phyloP scores from a whole-genome alignment of 805 yeast species.

The Helenozyma rhizophorensis region DNA sequence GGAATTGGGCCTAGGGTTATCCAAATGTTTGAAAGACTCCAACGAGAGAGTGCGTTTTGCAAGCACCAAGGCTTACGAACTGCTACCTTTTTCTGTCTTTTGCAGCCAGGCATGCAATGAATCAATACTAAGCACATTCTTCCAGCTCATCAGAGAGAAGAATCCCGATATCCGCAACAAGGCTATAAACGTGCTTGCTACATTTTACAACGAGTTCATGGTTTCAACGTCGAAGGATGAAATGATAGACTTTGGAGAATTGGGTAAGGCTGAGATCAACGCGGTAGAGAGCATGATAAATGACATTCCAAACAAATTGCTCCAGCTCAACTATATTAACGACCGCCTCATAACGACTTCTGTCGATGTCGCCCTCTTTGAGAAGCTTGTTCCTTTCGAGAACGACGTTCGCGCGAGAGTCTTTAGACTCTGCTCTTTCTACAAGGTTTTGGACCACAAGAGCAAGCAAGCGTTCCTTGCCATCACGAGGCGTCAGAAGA shows the following conservation, averaged over 20 bases:
- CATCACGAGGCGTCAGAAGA: constrained; percentile 63
- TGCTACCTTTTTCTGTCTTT: constrained; percentile 44
- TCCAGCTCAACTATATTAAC: constrained; percentile 70
- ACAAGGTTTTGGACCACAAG: constrained; percentile 48
- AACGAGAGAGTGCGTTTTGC: constrained; percentile 68
- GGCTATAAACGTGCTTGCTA: constrained; percentile 52
- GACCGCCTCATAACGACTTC: constrained; percentile 59
- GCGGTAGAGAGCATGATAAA: constrained; percentile 29
- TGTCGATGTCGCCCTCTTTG: constrained; percentile 60
- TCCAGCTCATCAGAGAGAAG: constrained; percentile 69
- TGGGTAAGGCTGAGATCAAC: constrained; percentile 19
- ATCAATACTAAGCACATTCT: constrained; percentile 48
- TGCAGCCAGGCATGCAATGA: constrained; percentile 44
- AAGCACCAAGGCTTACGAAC: constrained; percentile 50
- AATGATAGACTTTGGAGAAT: constrained; percentile 28
- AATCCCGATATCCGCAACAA: constrained; percentile 58
- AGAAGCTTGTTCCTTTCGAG: constrained; percentile 54
- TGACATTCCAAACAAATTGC: constrained; percentile 61
- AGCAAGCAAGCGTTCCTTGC: constrained; percentile 66
- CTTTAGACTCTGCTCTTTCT: constrained; percentile 46
- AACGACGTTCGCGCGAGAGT: constrained; percentile 45
- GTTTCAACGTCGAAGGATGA: constrained; percentile 10
- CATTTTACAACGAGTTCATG: constrained; percentile 49
- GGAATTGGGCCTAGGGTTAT: constrained; percentile 44
- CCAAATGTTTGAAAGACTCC: constrained; percentile 67